A percentile compares a stretch with the other conserved stretches of the same genome.
These are phyloP conservation scores for Helianthus tuberosus DNA, from an alignment of 129 eudicot species.

Conservation along the genomic window DNA sequence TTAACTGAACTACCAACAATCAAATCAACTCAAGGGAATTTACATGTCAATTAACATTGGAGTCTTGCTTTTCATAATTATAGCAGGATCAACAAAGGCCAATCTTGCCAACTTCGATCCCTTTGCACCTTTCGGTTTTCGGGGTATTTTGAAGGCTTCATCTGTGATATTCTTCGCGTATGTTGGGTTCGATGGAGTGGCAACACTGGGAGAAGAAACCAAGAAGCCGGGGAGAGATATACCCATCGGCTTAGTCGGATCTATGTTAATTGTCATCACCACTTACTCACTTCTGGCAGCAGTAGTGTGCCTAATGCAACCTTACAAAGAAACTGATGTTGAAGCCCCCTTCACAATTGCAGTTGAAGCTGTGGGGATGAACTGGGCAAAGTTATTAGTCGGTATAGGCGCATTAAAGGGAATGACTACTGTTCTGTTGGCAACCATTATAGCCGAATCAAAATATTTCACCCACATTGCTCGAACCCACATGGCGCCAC, in stretches of 20 bases:
- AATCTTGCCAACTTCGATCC: conserved; percentile 43
- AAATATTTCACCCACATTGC: conserved; percentile 82
- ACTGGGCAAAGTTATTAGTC: conserved; percentile 69
- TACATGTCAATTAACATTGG: too few relatives aligned
- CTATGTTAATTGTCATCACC: conserved; percentile 60
- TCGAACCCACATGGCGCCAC: conserved; percentile 66
- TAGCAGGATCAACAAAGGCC: conserved; percentile 56
- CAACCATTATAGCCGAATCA: conserved; percentile 62
- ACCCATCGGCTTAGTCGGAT: conserved; percentile 52
- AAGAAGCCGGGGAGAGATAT: conserved; percentile 67
- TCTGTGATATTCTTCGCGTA: conserved; percentile 74
- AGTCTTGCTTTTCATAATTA: conserved; percentile 54
- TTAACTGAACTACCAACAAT: too few relatives aligned
- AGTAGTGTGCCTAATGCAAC: conserved; percentile 73
- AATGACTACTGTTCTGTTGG: conserved; percentile 65
- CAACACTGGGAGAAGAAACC: conserved; percentile 75
- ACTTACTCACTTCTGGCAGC: conserved; percentile 65
- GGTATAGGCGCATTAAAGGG: conserved; percentile 74
- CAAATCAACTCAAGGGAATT: too few relatives aligned
- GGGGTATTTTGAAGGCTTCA: conserved; percentile 41
- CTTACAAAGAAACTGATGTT: conserved; percentile 46
- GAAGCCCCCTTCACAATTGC: conserved; percentile 73
- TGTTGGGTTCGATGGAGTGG: conserved; percentile 76
- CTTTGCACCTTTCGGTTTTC: conserved; percentile 59
- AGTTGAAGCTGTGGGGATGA: conserved; percentile 63